Evolutionary conservation across 139 green algal genomes (phyloP).

Genomic region (Picochlorum costavermella): DNA sequence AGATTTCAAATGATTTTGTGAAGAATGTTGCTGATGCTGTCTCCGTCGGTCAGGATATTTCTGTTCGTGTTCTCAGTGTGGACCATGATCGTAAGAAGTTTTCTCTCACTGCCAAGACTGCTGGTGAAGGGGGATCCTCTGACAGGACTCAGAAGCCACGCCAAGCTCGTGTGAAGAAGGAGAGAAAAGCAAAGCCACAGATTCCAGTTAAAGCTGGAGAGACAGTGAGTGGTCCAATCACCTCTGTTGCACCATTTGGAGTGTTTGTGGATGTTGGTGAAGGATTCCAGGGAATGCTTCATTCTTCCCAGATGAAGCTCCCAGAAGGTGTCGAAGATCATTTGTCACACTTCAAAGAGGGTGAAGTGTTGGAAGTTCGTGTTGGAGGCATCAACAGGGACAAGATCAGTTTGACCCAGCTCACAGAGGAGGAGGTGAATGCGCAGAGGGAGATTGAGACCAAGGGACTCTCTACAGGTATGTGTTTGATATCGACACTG

Average conservation of each 20-base stretch:
- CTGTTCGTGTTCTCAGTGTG: conserved; percentile 44
- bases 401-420: conserved; percentile 44
- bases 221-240: conserved; percentile 46
- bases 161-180: conserved; percentile 2
- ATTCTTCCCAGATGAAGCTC: conserved; percentile 46
- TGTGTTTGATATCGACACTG: neutral
- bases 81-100: conserved; percentile 36
- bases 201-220: conserved; percentile 37
- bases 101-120: conserved; percentile 26
- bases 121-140: neutral
- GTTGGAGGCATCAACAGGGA: conserved; percentile 30
- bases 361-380: conserved; percentile 42
- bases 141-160: conserved; percentile 8
- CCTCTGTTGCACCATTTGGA: conserved; percentile 42
- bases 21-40: conserved; percentile 42
- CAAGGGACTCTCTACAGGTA: conserved; percentile 1
- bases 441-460: conserved; percentile 8
- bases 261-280: conserved; percentile 60
- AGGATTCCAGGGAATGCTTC: conserved; percentile 57
- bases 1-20: conserved; percentile 55
- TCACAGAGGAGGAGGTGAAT: conserved; percentile 24
- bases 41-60: conserved; percentile 31
- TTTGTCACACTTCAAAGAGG: conserved; percentile 26
- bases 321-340: conserved; percentile 23
- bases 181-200: neutral